phyloP scores from a whole-genome alignment of 2,329 filamentous ascomycete species.

The Paracamarosporium sp. region DNA sequence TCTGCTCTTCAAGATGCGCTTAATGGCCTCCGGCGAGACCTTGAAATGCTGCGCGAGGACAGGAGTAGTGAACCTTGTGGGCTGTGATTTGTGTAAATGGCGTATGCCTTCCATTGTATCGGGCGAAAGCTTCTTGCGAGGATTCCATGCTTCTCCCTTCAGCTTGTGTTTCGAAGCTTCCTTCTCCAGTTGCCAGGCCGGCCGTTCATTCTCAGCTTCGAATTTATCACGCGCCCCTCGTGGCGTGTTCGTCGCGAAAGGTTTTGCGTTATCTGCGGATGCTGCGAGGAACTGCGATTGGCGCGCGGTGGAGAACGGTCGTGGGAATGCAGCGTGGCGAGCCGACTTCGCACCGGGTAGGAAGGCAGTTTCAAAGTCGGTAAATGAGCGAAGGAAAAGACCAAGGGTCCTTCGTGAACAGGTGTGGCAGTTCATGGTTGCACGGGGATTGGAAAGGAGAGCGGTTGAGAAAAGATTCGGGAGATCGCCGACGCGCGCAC shows the following conservation, averaged over 20 bases:
- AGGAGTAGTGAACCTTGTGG: conserved; percentile 76
- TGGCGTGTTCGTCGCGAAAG: conserved; percentile 45
- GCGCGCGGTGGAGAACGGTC: conserved; percentile 22
- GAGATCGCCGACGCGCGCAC: too few species aligned
- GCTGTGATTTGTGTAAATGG: conserved; percentile 78
- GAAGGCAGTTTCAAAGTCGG: conserved; percentile 4
- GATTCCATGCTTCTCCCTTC: conserved; percentile 75
- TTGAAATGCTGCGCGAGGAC: conserved; percentile 80
- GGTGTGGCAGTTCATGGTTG: conserved; percentile 36
- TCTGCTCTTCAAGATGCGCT: conserved; percentile 82
- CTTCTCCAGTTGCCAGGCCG: conserved; percentile 80
- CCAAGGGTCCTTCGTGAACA: conserved; percentile 31
- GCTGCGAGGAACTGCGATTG: conserved; percentile 2
- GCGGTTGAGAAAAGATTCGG: background rate
- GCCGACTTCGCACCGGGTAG: conserved; percentile 9
- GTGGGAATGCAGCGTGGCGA: conserved; percentile 14
- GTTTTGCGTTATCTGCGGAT: background rate
- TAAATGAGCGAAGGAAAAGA: conserved; percentile 29
- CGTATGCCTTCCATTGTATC: conserved; percentile 92
- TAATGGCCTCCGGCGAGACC: conserved; percentile 85
- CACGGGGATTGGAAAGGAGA: background rate
- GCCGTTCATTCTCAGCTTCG: conserved; percentile 32
- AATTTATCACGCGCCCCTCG: background rate
- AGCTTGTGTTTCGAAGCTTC: conserved; percentile 78
- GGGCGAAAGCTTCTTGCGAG: conserved; percentile 85